Base-by-base conservation (phyloP, 805 yeast species). In the Kuraishia ogatae region DNA sequence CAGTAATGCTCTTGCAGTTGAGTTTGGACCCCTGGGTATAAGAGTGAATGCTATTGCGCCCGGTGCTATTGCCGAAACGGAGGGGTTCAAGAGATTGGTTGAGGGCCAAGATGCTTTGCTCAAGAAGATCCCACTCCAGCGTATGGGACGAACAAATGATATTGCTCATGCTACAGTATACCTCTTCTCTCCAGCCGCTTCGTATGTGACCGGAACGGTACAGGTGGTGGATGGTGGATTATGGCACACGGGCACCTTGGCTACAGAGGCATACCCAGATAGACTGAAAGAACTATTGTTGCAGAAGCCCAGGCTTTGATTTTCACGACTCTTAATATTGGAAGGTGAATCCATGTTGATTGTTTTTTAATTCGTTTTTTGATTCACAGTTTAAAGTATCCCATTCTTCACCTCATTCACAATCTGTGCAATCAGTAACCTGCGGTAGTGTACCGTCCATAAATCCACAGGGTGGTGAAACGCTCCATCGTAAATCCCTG, bases 1-100 rank as follows among this genome's bases (percentile, higher is more conserved):
- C 43, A 82, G 89, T 26, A 84, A 86, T 60, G 85, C 91, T 1
- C 71, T 92, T 57, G 96, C 97, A 1, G 94, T 91, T 5, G 98
- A 92, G 70, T 75, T 89, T 54, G 97, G 97, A 1, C 96, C 97
- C 1, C 66, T 89, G 55, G 97, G 97, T 4, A 79, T 92, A 50
- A 79, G 94, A 55, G 79, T 84, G 50, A 92, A 93, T 67, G 83
- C 88, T 64, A 80, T 92, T 61, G 97, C 97, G 1, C 98, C 98
- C 0, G 97, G 98, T 19, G 84, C 89, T 8, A 92, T 92, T 63
- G 89, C 71, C 4, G 87, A 83, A 22, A 93, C 97, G 5, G 97
- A 92, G 70, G 97, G 97, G 5, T 76, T 85, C 70, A 77, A 81
- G 48, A 77, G 96, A 59, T 77, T 93, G 57, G 69, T 77, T 64